Base-by-base conservation (phyloP, 768 basidiomycete species). In the Tricholoma bakamatsutake region DNA sequence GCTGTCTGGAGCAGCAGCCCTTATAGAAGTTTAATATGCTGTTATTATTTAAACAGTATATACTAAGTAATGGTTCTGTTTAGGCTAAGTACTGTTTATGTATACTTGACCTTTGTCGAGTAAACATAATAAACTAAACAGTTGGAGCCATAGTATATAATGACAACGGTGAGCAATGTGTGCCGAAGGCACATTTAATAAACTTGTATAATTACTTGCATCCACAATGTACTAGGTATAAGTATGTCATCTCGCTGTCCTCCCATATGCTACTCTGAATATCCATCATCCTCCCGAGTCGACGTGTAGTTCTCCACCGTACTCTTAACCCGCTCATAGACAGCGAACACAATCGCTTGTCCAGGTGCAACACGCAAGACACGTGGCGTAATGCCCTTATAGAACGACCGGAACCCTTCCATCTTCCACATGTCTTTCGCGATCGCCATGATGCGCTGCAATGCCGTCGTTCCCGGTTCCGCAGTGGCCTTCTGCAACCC, bases 341-440 rank as follows among this genome's bases (percentile, higher is more conserved):
- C 96, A 11, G 96, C 92, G 66, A 98, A 98, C 34, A 98, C 96
- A 61, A 98, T 90, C 2, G 95, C 95, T 69, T 93, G 92, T 1
- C 96, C 97, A 7, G 97, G 97, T 2, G 97, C 97, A 45, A 99
- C 97, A 53, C 97, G 84, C 64, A 97, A 76, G 34, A 99, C 94
- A 18, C 97, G 81, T 34, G 97, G 97, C 0, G 95, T 98, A 68
- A 99, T 98, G 17, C 97, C 97, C 76, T 97, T 98, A 77, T 98
- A 98, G 73, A 99, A 98, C 52, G 95, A 93, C 43, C 72, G 72
- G 13, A 88, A 75, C 5, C 97, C 97, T 71, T 99, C 97, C 61
- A 82, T 78, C 58, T 77, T 82, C 88, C 93, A 98, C 93, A 98
- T 97, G 47, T 93, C 93, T n/a, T 73, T 72, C 30, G 92, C 87